phyloP scores from a whole-genome alignment of 2,329 filamentous ascomycete species.

The Cytospora chrysosperma region DNA sequence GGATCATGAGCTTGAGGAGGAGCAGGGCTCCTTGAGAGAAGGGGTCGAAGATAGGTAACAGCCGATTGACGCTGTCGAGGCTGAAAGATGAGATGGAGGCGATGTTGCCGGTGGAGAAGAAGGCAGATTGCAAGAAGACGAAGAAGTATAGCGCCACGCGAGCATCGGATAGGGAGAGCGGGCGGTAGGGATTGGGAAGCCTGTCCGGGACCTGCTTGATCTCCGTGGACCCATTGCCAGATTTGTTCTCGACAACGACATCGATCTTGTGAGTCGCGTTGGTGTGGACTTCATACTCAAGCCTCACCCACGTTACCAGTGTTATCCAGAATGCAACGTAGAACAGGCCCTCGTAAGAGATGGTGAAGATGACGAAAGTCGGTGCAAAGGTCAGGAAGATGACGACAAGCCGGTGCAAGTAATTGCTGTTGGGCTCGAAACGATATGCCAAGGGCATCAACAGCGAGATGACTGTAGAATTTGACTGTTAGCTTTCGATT shows the following conservation, averaged over 20 bases:
- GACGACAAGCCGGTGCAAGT: conserved; percentile 83
- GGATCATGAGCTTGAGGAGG: conserved; percentile 85
- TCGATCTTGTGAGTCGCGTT: conserved; percentile 34
- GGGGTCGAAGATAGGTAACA: conserved; percentile 90
- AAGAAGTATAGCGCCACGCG: conserved; percentile 94
- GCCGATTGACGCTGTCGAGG: conserved; percentile 81
- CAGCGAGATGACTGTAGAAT: conserved; percentile 63
- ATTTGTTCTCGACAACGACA: conserved; percentile 1
- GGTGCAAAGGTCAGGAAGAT: conserved; percentile 93
- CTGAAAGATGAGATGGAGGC: conserved; percentile 93
- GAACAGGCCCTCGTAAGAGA: conserved; percentile 95
- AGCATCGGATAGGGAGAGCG: conserved; percentile 77
- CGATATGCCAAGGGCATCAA: conserved; percentile 79
- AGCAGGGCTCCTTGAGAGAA: conserved; percentile 88
- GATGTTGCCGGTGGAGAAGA: conserved; percentile 96
- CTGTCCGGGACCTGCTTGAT: conserved; percentile 17
- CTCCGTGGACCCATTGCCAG: conserved; percentile 6
- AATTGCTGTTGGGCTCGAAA: conserved; percentile 77
- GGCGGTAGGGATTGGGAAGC: conserved; percentile 48
- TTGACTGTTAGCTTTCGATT: conserved; percentile 20
- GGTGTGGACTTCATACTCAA: conserved; percentile 75
- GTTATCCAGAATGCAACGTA: conserved; percentile 86
- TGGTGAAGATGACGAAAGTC: conserved; percentile 91
- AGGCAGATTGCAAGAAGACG: conserved; percentile 88
- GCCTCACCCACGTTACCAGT: conserved; percentile 83